phyloP scores from a whole-genome alignment of 495 filamentous ascomycete genomes.

The Neurospora sp. region DNA sequence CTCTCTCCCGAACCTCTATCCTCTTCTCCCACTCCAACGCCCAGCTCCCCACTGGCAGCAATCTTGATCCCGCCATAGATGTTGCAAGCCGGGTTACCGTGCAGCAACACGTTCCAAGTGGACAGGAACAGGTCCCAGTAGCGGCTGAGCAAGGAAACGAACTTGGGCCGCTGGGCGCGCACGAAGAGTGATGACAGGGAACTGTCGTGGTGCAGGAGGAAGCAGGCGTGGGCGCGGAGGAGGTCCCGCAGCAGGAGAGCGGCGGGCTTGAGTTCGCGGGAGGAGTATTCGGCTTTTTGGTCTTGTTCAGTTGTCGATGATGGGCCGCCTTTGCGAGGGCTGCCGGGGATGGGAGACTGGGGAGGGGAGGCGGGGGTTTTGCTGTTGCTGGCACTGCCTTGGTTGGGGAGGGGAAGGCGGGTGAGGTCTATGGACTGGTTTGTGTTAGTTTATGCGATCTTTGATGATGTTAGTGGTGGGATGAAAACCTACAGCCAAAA shows the following conservation, averaged over 20 bases:
- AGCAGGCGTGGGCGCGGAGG: conserved; percentile 68
- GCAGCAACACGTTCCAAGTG: conserved; percentile 81
- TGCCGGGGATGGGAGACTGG: background rate
- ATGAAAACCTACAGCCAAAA: conserved; percentile 45
- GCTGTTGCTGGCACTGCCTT: conserved; percentile 17
- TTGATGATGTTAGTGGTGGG: too few relatives aligned
- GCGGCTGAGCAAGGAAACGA: conserved; percentile 52
- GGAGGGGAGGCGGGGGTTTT: background rate
- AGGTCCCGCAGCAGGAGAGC: conserved; percentile 70
- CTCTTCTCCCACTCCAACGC: conserved; percentile 88
- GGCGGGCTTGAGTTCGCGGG: conserved; percentile 79
- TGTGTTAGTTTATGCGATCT: background rate
- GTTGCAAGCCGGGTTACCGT: conserved; percentile 74
- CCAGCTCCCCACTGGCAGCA: conserved; percentile 81
- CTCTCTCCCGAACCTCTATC: conserved; percentile 85
- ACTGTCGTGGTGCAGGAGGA: conserved; percentile 75
- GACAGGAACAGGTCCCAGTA: conserved; percentile 78
- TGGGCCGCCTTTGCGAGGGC: background rate
- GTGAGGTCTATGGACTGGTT: conserved; percentile 65
- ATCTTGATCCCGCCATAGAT: conserved; percentile 81
- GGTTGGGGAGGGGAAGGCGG: conserved; percentile 37
- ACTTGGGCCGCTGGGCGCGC: conserved; percentile 38
- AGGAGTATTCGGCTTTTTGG: conserved; percentile 61
- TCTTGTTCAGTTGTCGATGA: conserved; percentile 12
- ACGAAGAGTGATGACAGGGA: conserved; percentile 56